Base-by-base conservation (phyloP, 352 stramenopile species). In the Phytophthora uliginosa region DNA sequence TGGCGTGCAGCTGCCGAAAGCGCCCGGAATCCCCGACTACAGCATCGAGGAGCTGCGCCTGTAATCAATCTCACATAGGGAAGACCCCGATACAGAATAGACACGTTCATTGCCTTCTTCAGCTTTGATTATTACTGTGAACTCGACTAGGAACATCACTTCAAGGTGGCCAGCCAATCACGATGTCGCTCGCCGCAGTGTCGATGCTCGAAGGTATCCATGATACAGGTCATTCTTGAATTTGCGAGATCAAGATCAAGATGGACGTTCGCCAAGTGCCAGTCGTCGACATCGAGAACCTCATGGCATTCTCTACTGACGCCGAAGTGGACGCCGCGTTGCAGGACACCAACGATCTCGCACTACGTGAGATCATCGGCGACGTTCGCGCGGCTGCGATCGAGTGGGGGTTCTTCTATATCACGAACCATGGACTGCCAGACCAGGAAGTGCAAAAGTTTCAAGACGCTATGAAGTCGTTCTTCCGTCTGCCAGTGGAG, bases 321-420 rank as follows among this genome's bases (percentile, higher is more conserved):
- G 66, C 63, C 0, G 45, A 79, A 12, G 72, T 87, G 20, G 72
- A 79, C 2, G 55, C 62, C 0, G 66, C 55, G 24, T 61, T 86
- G 47, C 51, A 22, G 6, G 31, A 59, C 0, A 12, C 50, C 0
- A 45, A 70, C 4, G 36, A 73, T 15, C 52, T 48, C 34, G 47
- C 48, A 28, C 48, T 90, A 5, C 31, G n/a, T 24, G 2, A 51
- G 9, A 59, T 59, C 28, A 50, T 69, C 0, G 92, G 92, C 0
- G 92, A 51, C 12, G 55, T 59, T 3, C 55, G 34, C 2, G 38
- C 55, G 53, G 53, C 63, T 33, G 53, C 90, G 54, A 78, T 76
- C 26, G 83, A 93, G 55, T 98, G 86, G 84, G 94, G 95, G 10
- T 98, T 99, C 78, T 98, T 99, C 78, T 95, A 99, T 78, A 88